These are phyloP conservation scores for Dendrobium nobile DNA, from an alignment of 106 monocot genomes.

Conservation along the genomic window DNA sequence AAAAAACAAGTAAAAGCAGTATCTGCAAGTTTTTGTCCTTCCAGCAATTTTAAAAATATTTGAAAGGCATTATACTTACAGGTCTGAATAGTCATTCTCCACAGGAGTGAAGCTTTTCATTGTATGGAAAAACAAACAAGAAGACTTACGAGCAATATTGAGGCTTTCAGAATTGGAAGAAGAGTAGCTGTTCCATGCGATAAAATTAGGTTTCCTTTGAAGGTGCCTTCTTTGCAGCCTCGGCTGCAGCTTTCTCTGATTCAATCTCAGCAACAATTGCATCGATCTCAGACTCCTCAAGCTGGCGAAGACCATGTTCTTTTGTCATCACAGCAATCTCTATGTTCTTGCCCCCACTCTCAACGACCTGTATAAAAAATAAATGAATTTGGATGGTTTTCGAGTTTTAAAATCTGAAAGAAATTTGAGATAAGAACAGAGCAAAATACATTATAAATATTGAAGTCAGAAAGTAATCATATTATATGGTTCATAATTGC, in stretches of 20 bases:
- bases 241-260: slow-evolving; percentile 88
- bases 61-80: too few relatives aligned
- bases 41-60: too few relatives aligned
- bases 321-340: slow-evolving; percentile 94
- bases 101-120: too few relatives aligned
- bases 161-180: not conserved
- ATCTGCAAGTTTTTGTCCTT: too few relatives aligned
- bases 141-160: not conserved
- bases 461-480: too few relatives aligned
- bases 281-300: slow-evolving; percentile 89
- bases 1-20: too few relatives aligned
- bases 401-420: too few relatives aligned
- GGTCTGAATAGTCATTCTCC: too few relatives aligned
- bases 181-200: not conserved
- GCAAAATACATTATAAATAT: too few relatives aligned
- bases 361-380: slow-evolving; percentile 55
- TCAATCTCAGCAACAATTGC: slow-evolving; percentile 92
- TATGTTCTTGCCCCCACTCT: slow-evolving; percentile 97
- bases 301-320: slow-evolving; percentile 69
- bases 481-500: too few relatives aligned
- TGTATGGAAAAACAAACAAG: not conserved
- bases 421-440: too few relatives aligned
- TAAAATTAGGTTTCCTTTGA: slow-evolving; percentile 36
- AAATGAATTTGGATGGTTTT: too few relatives aligned
- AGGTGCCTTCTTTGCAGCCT: slow-evolving; percentile 82